These are phyloP conservation scores for Olyra latifolia DNA, from an alignment of 176 grass and related monocot species.

Conservation along the genomic window DNA sequence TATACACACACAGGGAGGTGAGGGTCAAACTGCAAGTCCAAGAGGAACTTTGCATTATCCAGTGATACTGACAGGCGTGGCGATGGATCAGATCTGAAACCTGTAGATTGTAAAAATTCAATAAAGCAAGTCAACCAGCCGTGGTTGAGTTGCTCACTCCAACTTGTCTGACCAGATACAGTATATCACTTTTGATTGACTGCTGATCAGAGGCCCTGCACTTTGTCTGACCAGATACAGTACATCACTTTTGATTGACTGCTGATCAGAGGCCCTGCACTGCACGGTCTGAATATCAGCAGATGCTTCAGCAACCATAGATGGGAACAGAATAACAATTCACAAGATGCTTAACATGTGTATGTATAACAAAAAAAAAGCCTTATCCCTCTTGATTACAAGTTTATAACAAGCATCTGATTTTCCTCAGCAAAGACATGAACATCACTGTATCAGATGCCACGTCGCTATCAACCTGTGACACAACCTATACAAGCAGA, in stretches of 20 bases:
- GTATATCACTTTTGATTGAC: neutral
- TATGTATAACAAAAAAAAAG: neutral
- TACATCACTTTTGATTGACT: neutral
- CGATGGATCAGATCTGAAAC: constrained; percentile 17
- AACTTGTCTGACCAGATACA: neutral
- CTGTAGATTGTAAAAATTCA: neutral
- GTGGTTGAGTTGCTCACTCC: constrained; percentile 23
- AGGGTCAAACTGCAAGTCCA: constrained; percentile 31
- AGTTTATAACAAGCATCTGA: neutral
- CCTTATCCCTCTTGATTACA: neutral
- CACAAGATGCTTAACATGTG: constrained; percentile 17
- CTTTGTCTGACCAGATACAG: neutral
- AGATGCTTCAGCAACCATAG: constrained; percentile 28
- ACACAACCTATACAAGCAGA: neutral
- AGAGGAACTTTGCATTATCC: constrained; percentile 24
- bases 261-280: neutral
- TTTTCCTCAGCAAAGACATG: neutral
- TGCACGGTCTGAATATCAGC: constrained; percentile 23
- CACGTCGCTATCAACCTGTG: neutral
- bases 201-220: too few relatives aligned
- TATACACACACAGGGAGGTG: constrained; percentile 16
- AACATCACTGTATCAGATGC: neutral
- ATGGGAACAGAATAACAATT: constrained; percentile 13
- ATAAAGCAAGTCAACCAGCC: constrained; percentile 24
- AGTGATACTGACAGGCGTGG: neutral